Percentiles rank a stretch among this genome's conserved stretches.
Evolutionary conservation across 1,284 basidiomycete genomes (phyloP).

Genomic region (Cryptococcus amylolentus): DNA sequence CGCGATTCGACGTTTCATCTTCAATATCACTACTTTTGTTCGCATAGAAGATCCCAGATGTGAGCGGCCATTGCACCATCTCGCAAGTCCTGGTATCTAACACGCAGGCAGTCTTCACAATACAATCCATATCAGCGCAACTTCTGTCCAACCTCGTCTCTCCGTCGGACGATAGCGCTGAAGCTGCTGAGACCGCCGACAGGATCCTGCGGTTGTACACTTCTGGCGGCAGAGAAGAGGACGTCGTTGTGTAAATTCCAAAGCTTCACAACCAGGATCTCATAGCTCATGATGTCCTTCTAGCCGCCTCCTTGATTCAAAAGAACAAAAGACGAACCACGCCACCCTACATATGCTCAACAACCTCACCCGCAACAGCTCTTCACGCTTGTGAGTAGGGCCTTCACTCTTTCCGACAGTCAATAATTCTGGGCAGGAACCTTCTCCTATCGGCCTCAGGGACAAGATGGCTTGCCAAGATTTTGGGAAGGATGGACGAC

Average conservation of each 20-base stretch:
- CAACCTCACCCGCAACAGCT: constrained; percentile 63
- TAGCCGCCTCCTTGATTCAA: constrained; percentile 69
- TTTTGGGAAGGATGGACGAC: constrained; percentile 57
- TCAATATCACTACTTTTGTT: constrained; percentile 38
- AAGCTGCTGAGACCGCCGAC: constrained; percentile 18
- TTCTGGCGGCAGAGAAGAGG: constrained; percentile 37
- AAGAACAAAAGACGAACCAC: constrained; percentile 61
- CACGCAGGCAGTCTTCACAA: constrained; percentile 24
- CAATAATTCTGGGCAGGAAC: constrained; percentile 2
- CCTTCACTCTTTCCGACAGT: too few species aligned
- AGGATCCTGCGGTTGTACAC: constrained; percentile 26
- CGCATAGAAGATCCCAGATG: constrained; percentile 40
- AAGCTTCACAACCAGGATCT: neutral
- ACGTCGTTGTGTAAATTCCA: constrained; percentile 65
- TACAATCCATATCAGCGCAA: constrained; percentile 38
- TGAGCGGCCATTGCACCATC: constrained; percentile 12
- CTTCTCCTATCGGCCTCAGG: constrained; percentile 20
- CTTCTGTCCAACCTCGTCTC: constrained; percentile 46
- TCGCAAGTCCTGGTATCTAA: neutral
- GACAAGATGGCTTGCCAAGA: constrained; percentile 49
- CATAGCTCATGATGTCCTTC: neutral
- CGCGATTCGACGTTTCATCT: constrained; percentile 30
- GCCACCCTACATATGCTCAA: constrained; percentile 66
- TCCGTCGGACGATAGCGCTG: constrained; percentile 16
- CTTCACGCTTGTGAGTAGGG: constrained; percentile 58